These are phyloP conservation scores for Bruguiera gymnorhiza DNA, from an alignment of 345 rosid species.

Conservation along the genomic window DNA sequence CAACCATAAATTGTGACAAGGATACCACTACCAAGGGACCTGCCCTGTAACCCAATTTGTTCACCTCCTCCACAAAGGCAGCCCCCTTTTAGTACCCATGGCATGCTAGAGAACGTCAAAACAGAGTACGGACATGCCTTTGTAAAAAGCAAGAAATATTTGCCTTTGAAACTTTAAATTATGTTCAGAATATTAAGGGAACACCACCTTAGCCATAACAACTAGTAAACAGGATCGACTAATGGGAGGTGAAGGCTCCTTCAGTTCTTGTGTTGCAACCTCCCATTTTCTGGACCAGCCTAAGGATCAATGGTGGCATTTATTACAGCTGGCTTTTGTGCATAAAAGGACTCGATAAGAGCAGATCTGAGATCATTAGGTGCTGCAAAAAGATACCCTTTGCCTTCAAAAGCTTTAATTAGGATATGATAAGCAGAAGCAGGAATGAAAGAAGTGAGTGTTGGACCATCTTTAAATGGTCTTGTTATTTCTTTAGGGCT, in stretches of 20 bases:
- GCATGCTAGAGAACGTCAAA: no score
- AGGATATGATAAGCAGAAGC: constrained; percentile 62
- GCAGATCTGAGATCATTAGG: constrained; percentile 75
- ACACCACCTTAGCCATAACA: no score
- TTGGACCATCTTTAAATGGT: constrained; percentile 81
- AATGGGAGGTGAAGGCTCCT: constrained; percentile 4
- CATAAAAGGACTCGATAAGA: constrained; percentile 66
- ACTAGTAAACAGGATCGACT: neutral
- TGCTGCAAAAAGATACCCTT: constrained; percentile 73
- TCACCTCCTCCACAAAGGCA: no score
- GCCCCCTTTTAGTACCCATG: no score
- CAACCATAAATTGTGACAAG: no score
- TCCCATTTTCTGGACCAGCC: constrained; percentile 94
- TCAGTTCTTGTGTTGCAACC: constrained; percentile 92
- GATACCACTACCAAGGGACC: no score
- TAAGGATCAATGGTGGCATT: constrained; percentile 77
- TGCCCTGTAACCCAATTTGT: no score
- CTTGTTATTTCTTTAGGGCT: constrained; percentile 74
- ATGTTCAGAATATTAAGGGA: no score
- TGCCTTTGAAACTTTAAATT: no score
- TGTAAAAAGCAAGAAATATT: no score
- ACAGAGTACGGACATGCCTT: no score
- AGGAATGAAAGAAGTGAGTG: constrained; percentile 75
- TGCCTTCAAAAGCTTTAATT: constrained; percentile 85
- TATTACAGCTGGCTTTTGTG: constrained; percentile 73